These are phyloP conservation scores for Aspergillus sclerotiicarbonarius DNA, from an alignment of 495 filamentous ascomycete genomes.

Conservation along the genomic window DNA sequence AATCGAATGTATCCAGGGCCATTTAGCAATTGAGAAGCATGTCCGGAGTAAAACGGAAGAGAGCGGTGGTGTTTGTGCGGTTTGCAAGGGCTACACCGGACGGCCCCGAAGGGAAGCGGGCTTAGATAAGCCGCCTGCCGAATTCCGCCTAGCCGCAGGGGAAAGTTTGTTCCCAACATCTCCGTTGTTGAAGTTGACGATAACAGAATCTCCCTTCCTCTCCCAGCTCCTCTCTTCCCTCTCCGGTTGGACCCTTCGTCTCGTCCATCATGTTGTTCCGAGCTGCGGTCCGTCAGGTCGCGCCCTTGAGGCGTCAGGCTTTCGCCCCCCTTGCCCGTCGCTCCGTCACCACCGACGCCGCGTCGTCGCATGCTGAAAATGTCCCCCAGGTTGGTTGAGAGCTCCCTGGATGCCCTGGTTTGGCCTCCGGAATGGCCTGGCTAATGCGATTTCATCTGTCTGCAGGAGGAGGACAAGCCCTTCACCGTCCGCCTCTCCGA, in stretches of 20 bases:
- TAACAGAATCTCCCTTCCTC: conserved; percentile 23
- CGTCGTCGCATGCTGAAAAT: conserved; percentile 83
- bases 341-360: conserved; percentile 91
- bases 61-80: conserved; percentile 21
- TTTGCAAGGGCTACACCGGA: conserved; percentile 39
- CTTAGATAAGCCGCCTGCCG: conserved; percentile 32
- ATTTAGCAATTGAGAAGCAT: background rate
- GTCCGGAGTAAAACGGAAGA: background rate
- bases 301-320: conserved; percentile 54
- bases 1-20: no score
- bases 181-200: conserved; percentile 26
- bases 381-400: conserved; percentile 63
- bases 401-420: conserved; percentile 46
- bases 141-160: conserved; percentile 21
- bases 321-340: conserved; percentile 59
- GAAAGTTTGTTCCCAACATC: conserved; percentile 48
- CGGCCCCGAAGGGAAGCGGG: conserved; percentile 29
- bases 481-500: conserved; percentile 91
- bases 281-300: conserved; percentile 43
- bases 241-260: conserved; percentile 29
- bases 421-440: conserved; percentile 8
- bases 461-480: conserved; percentile 85
- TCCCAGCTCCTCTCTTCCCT: conserved; percentile 16
- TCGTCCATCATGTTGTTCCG: conserved; percentile 46
- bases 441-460: conserved; percentile 27